Evolutionary conservation across 106 monocot genomes (phyloP).

Genomic region (Dioscorea alata): DNA sequence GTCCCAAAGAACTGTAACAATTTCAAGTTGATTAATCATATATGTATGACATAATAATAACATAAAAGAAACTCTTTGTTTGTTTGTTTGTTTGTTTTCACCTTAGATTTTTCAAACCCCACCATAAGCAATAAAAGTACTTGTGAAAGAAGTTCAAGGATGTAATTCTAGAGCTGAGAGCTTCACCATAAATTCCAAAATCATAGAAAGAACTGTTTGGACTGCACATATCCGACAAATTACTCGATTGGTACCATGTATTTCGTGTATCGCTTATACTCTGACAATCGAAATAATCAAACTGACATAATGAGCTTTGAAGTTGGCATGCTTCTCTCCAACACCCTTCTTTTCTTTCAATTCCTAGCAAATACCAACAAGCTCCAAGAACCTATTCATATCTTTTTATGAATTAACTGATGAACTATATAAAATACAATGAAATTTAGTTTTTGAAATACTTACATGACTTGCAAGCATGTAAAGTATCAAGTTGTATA

Average conservation of each 20-base stretch:
- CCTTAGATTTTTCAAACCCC: conserved; percentile 69
- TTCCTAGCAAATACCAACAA: conserved; percentile 67
- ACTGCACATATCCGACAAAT: conserved; percentile 39
- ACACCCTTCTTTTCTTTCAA: conserved; percentile 63
- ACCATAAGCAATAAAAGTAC: conserved; percentile 68
- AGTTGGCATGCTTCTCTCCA: conserved; percentile 64
- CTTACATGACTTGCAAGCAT: conserved; percentile 91
- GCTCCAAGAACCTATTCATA: conserved; percentile 56
- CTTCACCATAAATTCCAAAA: conserved; percentile 75
- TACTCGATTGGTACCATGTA: conserved; percentile 52
- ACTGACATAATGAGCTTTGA: conserved; percentile 35
- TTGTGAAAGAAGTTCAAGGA: conserved; percentile 40
- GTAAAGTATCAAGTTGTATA: conserved; percentile 81
- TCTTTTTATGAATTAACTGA: background rate
- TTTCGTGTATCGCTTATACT: conserved; percentile 21
- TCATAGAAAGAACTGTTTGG: conserved; percentile 41
- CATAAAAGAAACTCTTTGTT: too few relatives aligned
- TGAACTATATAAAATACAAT: background rate
- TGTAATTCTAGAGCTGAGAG: conserved; percentile 24
- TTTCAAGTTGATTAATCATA: too few relatives aligned
- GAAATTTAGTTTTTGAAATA: background rate
- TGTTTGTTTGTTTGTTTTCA: background rate
- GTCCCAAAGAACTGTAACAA: conserved; percentile 41
- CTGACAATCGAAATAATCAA: conserved; percentile 44
- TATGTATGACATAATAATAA: too few relatives aligned